Percentiles rank a stretch among this genome's conserved stretches.
phyloP scores from a whole-genome alignment of 1,284 basidiomycete genomes.

The Puccinia horiana region DNA sequence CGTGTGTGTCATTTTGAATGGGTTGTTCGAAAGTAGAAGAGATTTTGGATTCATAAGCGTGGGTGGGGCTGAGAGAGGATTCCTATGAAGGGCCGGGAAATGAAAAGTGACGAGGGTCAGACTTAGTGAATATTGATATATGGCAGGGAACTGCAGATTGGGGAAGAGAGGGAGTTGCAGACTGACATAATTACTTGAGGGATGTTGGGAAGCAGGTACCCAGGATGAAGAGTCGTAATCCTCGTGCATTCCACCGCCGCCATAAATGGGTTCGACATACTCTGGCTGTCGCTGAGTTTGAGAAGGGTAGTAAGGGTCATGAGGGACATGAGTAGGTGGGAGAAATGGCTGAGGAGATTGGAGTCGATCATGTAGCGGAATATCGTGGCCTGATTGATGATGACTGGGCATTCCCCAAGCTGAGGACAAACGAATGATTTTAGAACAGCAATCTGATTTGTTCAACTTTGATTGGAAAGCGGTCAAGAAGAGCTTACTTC shows the following conservation, averaged over 20 bases:
- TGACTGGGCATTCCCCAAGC: slow-evolving; percentile 22
- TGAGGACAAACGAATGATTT: not conserved
- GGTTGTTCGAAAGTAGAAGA: slow-evolving; percentile 5
- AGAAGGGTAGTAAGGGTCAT: slow-evolving; percentile 16
- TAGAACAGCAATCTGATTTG: not conserved
- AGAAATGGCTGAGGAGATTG: not conserved
- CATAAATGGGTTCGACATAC: slow-evolving; percentile 7
- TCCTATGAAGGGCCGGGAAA: not conserved
- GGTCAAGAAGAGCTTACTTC: not conserved
- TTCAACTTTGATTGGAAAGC: not conserved
- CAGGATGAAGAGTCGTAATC: slow-evolving; percentile 22
- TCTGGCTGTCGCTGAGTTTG: not conserved
- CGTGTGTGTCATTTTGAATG: not conserved
- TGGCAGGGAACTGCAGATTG: no score
- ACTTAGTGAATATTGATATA: not conserved
- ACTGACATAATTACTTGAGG: slow-evolving; percentile 15
- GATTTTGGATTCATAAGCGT: slow-evolving; percentile 12
- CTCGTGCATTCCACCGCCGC: slow-evolving; percentile 37
- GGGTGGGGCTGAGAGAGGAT: not conserved
- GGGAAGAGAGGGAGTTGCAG: not conserved
- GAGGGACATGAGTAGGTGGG: not conserved
- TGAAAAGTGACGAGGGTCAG: not conserved
- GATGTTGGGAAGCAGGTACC: slow-evolving; percentile 32
- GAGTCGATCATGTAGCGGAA: not conserved
- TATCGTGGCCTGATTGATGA: slow-evolving; percentile 11